Evolutionary conservation across 2,329 filamentous ascomycete genomes (phyloP).

Genomic region (Amauroascus verrucosus): DNA sequence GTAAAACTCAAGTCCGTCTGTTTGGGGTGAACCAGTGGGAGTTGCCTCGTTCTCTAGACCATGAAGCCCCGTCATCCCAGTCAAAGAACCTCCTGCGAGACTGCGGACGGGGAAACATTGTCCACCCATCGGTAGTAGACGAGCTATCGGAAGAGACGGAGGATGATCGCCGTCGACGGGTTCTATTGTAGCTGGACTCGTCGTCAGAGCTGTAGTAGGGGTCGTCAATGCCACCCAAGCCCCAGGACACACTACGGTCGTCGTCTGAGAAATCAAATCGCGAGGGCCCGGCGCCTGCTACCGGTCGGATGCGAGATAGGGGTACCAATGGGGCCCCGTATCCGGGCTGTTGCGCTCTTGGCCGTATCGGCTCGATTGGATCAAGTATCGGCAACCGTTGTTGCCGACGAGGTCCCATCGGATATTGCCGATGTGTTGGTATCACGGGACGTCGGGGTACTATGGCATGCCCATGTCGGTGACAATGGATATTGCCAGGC

Average conservation of each 20-base stretch:
- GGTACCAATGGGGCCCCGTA: too few relatives aligned
- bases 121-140: not conserved
- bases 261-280: constrained; percentile 2
- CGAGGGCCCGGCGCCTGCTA: not conserved
- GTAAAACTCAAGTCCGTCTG: not conserved
- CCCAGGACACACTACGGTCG: not conserved
- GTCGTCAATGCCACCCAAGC: not conserved
- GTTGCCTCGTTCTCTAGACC: constrained; percentile 5
- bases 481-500: not conserved
- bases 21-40: not conserved
- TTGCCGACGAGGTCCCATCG: not conserved
- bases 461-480: not conserved
- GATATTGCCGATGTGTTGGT: not conserved
- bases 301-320: not conserved
- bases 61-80: constrained; percentile 5
- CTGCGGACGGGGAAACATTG: not conserved
- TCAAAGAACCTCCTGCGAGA: not conserved
- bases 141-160: constrained; percentile 1
- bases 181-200: not conserved
- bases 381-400: not conserved
- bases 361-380: not conserved
- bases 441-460: not conserved
- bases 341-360: not conserved
- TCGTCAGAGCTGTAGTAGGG: not conserved
- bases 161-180: not conserved